These are phyloP conservation scores for Ganoderma lucidum DNA, from an alignment of 1,284 basidiomycete genomes.

Conservation along the genomic window DNA sequence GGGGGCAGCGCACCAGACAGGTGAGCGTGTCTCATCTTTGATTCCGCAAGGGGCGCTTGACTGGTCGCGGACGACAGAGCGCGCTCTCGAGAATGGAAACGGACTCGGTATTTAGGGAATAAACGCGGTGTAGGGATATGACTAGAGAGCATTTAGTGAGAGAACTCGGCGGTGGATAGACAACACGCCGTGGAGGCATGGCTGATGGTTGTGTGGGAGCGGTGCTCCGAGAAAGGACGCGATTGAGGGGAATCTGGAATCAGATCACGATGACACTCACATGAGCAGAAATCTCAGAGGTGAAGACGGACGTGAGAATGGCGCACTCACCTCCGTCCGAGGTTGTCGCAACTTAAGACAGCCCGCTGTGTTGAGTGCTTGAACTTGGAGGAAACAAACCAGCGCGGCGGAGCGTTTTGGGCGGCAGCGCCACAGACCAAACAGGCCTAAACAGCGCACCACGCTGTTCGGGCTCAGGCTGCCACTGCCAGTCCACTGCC, in stretches of 20 bases:
- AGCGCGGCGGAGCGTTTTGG: conserved; percentile 26
- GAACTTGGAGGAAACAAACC: conserved; percentile 21
- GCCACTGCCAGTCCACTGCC: not conserved
- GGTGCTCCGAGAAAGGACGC: conserved; percentile 2
- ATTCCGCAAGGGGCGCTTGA: conserved; percentile 9
- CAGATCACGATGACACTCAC: conserved; percentile 18
- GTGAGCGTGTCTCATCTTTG: conserved; percentile 23
- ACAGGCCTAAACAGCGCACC: conserved; percentile 19
- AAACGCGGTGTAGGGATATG: not conserved
- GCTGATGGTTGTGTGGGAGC: conserved; percentile 15
- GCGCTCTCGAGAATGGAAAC: conserved; percentile 11
- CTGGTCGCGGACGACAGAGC: conserved; percentile 1
- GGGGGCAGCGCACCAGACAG: conserved; percentile 19
- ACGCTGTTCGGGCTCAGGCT: conserved; percentile 3
- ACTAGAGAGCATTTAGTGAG: conserved; percentile 1
- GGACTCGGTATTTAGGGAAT: not conserved
- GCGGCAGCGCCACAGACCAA: conserved; percentile 26
- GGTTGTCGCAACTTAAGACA: conserved; percentile 15
- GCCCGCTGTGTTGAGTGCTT: conserved; percentile 12
- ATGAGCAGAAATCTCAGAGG: conserved; percentile 12
- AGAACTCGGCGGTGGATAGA: conserved; percentile 2
- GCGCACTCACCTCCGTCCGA: conserved; percentile 11
- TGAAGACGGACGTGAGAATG: conserved; percentile 18
- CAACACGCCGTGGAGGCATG: conserved; percentile 19
- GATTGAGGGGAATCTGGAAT: conserved; percentile 1